Conservation (phyloP, 2,329 filamentous ascomycete genomes). For the Paramyrothecium roridum region DNA sequence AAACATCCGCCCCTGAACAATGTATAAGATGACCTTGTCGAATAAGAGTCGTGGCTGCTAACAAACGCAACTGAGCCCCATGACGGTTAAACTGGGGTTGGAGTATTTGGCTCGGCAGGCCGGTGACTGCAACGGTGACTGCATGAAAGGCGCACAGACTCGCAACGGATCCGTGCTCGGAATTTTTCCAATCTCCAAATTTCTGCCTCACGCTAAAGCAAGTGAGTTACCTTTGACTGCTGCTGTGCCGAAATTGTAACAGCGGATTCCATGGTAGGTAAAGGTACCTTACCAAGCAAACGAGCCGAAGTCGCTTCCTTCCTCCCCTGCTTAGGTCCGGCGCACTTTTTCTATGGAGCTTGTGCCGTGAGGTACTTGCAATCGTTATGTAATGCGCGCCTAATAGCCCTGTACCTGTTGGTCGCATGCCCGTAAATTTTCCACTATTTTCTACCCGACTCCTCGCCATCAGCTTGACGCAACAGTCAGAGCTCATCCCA, state of each 20-base stretch:
- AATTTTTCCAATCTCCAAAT: not conserved
- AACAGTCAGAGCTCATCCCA: not conserved
- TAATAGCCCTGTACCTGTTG: not conserved
- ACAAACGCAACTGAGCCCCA: too few species aligned
- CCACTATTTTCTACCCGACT: not conserved
- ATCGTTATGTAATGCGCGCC: not conserved
- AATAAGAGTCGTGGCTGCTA: too few species aligned
- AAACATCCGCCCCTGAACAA: too few species aligned
- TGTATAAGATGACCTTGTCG: too few species aligned
- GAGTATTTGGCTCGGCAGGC: not conserved
- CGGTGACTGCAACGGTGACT: not conserved
- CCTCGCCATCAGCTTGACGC: not conserved
- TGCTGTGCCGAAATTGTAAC: not conserved
- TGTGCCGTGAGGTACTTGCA: not conserved
- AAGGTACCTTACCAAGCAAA: not conserved
- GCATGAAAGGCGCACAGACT: not conserved
- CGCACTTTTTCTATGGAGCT: too few species aligned
- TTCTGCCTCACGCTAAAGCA: not conserved
- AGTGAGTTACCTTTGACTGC: not conserved
- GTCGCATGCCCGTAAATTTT: not conserved
- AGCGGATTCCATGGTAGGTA: not conserved
- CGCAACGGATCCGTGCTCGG: not conserved
- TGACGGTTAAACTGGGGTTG: not conserved
- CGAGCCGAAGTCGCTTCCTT: not conserved
- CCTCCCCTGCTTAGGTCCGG: not conserved